Evolutionary conservation across 1,284 basidiomycete species (phyloP).

Genomic region (Ustilago vetiveriae): DNA sequence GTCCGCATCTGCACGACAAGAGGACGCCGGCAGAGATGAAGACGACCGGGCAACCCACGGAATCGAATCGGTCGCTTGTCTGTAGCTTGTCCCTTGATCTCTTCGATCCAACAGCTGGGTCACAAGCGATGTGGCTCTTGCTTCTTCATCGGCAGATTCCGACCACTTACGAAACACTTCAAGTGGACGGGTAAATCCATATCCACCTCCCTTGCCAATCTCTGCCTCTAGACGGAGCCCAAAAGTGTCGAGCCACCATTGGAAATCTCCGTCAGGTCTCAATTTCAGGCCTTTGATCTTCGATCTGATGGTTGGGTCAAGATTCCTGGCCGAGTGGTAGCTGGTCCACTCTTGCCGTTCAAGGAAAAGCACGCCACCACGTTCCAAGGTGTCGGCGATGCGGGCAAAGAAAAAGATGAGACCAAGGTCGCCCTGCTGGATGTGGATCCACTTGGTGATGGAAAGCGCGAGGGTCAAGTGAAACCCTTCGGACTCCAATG

Average conservation of each 20-base stretch:
- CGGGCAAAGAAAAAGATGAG: constrained; percentile 26
- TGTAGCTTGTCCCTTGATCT: neutral
- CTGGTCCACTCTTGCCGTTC: constrained; percentile 38
- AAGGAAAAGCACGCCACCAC: constrained; percentile 15
- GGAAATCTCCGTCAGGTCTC: constrained; percentile 32
- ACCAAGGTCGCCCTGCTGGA: constrained; percentile 31
- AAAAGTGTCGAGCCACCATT: constrained; percentile 22
- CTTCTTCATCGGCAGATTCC: neutral
- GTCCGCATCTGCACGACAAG: neutral
- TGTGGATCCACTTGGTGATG: constrained; percentile 50
- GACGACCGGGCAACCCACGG: constrained; percentile 11
- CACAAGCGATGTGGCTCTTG: neutral
- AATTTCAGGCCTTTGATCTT: constrained; percentile 29
- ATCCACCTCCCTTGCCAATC: constrained; percentile 13
- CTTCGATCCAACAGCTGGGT: neutral
- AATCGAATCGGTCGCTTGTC: neutral
- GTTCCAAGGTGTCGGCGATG: constrained; percentile 9
- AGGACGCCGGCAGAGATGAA: neutral
- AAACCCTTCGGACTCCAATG: constrained; percentile 1
- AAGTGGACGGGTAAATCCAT: constrained; percentile 24
- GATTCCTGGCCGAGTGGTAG: constrained; percentile 24
- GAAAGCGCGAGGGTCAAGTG: constrained; percentile 29
- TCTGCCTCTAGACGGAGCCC: constrained; percentile 8
- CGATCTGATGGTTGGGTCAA: constrained; percentile 9
- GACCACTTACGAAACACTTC: constrained; percentile 21